These are phyloP conservation scores for Kwoniella heveanensis DNA, from an alignment of 768 basidiomycete species.

Conservation along the genomic window DNA sequence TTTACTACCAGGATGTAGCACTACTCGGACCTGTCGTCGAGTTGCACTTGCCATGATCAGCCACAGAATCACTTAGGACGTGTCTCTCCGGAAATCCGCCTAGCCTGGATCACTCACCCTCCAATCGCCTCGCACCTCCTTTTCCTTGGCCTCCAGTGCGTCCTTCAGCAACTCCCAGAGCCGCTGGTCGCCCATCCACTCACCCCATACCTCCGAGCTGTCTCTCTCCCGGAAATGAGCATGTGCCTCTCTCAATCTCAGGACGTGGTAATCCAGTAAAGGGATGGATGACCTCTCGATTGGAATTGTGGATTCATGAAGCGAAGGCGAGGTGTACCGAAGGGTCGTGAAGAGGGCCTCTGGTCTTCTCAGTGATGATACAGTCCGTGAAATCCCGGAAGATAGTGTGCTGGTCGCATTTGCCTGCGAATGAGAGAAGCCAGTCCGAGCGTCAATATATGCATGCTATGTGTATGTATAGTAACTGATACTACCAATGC, in stretches of 20 bases:
- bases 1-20: conserved; percentile 26
- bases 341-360: conserved; percentile 42
- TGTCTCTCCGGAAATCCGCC: too few species aligned
- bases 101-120: conserved; percentile 37
- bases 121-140: conserved; percentile 32
- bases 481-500: too few species aligned
- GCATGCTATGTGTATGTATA: conserved; percentile 8
- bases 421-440: background rate
- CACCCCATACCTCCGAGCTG: conserved; percentile 33
- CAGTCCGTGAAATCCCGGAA: too few species aligned
- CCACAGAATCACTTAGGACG: too few species aligned
- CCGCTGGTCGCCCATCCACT: conserved; percentile 35
- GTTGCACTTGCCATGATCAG: conserved; percentile 29
- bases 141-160: conserved; percentile 23
- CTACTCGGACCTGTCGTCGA: conserved; percentile 31
- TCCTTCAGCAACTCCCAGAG: conserved; percentile 29
- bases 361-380: background rate
- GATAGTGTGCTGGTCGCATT: too few species aligned
- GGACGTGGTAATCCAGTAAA: conserved; percentile 34
- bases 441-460: conserved; percentile 10
- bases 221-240: conserved; percentile 25
- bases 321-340: conserved; percentile 34
- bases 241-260: conserved; percentile 36
- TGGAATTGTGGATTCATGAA: background rate
- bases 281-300: conserved; percentile 28